These are phyloP conservation scores for Alliaria petiolata DNA, from an alignment of 345 rosid genomes.

Conservation along the genomic window DNA sequence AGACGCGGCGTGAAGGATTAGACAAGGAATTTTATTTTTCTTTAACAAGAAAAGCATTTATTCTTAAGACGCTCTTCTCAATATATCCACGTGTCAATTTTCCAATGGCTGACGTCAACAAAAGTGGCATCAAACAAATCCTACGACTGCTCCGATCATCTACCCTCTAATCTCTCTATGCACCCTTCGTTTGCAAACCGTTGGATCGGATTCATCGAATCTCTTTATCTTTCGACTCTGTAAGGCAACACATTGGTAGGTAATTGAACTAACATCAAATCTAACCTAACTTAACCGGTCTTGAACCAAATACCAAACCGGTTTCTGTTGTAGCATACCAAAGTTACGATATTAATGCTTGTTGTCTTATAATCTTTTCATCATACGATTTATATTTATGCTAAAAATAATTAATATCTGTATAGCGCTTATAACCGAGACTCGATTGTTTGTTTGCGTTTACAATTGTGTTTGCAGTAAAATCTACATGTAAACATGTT, in stretches of 20 bases:
- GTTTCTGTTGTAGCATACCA: background rate
- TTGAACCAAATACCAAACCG: slow-evolving; percentile 6
- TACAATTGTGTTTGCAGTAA: background rate
- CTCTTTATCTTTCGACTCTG: background rate
- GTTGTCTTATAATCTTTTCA: background rate
- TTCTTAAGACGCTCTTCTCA: slow-evolving; percentile 23
- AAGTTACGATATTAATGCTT: background rate
- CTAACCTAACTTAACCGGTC: slow-evolving; percentile 15
- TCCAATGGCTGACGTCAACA: background rate
- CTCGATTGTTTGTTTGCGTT: background rate
- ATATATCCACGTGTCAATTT: background rate
- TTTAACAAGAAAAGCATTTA: slow-evolving; percentile 29
- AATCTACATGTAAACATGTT: background rate
- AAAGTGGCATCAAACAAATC: slow-evolving; percentile 19
- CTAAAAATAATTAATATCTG: background rate
- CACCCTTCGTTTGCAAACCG: background rate
- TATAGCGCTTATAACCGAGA: background rate
- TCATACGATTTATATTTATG: background rate
- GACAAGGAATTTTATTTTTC: slow-evolving; percentile 24
- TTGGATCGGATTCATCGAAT: slow-evolving; percentile 13
- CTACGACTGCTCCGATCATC: slow-evolving; percentile 2
- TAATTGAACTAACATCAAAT: slow-evolving; percentile 1
- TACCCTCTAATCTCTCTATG: background rate
- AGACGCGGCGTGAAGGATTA: slow-evolving; percentile 42
- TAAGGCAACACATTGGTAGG: background rate